Conservation (phyloP, 257 asterid species). For the Nicotiana attenuata region DNA sequence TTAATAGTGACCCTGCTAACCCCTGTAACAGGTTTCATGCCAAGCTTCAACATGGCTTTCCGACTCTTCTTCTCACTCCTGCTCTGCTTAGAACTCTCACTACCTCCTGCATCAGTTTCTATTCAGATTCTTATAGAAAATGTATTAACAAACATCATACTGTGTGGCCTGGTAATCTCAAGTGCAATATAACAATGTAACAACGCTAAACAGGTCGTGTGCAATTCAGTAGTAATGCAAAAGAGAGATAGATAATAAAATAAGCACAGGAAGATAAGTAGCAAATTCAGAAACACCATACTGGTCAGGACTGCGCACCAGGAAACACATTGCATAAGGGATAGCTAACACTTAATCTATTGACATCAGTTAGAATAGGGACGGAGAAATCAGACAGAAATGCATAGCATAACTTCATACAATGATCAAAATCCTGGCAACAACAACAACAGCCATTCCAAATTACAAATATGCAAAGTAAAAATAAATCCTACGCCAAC, state of each 20-base stretch:
- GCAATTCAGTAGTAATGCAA: neutral
- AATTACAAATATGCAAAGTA: neutral
- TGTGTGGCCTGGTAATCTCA: neutral
- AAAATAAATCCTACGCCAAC: neutral
- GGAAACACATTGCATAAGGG: neutral
- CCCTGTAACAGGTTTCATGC: conserved; percentile 79
- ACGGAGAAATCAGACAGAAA: neutral
- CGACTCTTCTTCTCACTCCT: conserved; percentile 96
- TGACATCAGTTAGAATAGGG: neutral
- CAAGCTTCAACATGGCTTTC: conserved; percentile 93
- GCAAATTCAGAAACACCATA: neutral
- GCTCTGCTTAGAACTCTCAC: conserved; percentile 78
- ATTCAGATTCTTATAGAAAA: neutral
- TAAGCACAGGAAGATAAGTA: neutral
- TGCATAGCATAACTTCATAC: neutral
- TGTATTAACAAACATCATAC: neutral
- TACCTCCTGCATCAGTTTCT: conserved; percentile 34
- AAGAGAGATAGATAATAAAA: neutral
- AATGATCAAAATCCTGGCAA: neutral
- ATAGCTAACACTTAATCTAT: neutral
- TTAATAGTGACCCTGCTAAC: conserved; percentile 85
- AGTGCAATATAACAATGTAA: neutral
- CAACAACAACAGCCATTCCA: neutral
- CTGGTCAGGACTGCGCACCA: neutral
- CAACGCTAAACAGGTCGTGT: neutral